phyloP scores from a whole-genome alignment of 2,329 filamentous ascomycete genomes.

The Cadophora malorum region DNA sequence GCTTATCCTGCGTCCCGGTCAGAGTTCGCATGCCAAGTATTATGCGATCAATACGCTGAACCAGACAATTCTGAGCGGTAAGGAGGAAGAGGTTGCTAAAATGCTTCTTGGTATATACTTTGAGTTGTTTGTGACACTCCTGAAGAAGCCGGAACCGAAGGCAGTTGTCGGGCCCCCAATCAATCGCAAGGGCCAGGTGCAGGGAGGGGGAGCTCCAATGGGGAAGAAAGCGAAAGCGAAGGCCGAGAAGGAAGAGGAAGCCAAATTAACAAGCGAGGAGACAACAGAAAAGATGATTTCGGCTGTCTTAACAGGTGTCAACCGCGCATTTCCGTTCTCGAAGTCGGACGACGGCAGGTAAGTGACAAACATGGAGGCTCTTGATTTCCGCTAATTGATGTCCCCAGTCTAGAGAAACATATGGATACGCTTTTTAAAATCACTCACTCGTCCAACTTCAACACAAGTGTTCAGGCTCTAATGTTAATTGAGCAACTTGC shows the following conservation, averaged over 20 bases:
- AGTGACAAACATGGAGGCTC: conserved; percentile 16
- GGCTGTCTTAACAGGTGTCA: conserved; percentile 90
- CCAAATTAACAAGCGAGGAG: conserved; percentile 47
- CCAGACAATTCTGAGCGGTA: conserved; percentile 88
- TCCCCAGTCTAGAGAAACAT: conserved; percentile 76
- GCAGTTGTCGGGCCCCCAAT: conserved; percentile 49
- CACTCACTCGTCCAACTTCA: conserved; percentile 98
- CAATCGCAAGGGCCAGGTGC: conserved; percentile 56
- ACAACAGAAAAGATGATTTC: conserved; percentile 91
- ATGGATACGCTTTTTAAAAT: conserved; percentile 94
- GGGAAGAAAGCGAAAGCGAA: conserved; percentile 58
- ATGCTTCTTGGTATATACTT: conserved; percentile 92
- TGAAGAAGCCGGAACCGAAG: conserved; percentile 64
- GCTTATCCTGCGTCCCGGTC: conserved; percentile 83
- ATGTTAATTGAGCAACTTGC: conserved; percentile 95
- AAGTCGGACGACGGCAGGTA: conserved; percentile 78
- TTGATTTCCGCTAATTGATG: conserved; percentile 35
- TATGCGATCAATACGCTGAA: conserved; percentile 97
- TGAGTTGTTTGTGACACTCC: conserved; percentile 79
- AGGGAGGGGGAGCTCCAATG: conserved; percentile 59
- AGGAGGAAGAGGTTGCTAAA: conserved; percentile 81
- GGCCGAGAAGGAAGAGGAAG: conserved; percentile 47
- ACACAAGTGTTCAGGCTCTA: conserved; percentile 94
- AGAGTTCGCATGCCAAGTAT: conserved; percentile 89
- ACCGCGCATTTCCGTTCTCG: conserved; percentile 93